Base-by-base conservation (phyloP, 2,329 filamentous ascomycete species). In the Saccharata proteae region DNA sequence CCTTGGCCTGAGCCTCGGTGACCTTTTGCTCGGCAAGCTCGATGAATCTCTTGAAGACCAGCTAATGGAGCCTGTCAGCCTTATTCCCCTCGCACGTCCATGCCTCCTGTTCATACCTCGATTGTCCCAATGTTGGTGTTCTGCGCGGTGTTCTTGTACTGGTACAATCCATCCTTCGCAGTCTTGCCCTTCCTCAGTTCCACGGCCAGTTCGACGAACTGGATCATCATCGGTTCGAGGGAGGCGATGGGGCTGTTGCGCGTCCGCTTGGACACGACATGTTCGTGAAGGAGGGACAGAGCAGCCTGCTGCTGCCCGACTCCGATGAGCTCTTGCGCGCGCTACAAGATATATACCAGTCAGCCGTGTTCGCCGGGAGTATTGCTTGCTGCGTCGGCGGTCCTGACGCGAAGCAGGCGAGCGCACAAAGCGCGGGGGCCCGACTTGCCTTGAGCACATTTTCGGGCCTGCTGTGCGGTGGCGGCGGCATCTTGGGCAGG, bases 91-190 rank as follows among this genome's bases (percentile, higher is more conserved):
- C 12, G 16, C 29, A 41, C 14, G 19, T 26, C 17, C 15, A 17
- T 26, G 14, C 11, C 7, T 30, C 29, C 13, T 26, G 30, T 20
- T 31, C 57, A 38, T 64, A 84, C 80, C 75, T 96, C 90, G 57
- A 98, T 98, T 39, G 90, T 98, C 48, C 76, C 85, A 45, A 98
- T 85, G 56, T 96, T 96, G 47, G 88, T 93, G 66, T 98, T 98
- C 61, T 98, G 90, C 34, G 86, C 88, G 46, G 94, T 96, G 61
- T 98, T 98, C 72, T 98, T 98, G 74, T 98, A 98, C 61, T 94
- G 90, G 61, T 96, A 98, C 29, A 98, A 72, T 39, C 90, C 90
- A 65, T 98, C 90, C 71, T 98, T 98, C 59, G 88, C 90, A 39
- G 90, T 73, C 64, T 98, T 98, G 49, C 90, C 90, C 66, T 96